Evolutionary conservation across 345 rosid genomes (phyloP).

Genomic region (Eucalyptus sp.): DNA sequence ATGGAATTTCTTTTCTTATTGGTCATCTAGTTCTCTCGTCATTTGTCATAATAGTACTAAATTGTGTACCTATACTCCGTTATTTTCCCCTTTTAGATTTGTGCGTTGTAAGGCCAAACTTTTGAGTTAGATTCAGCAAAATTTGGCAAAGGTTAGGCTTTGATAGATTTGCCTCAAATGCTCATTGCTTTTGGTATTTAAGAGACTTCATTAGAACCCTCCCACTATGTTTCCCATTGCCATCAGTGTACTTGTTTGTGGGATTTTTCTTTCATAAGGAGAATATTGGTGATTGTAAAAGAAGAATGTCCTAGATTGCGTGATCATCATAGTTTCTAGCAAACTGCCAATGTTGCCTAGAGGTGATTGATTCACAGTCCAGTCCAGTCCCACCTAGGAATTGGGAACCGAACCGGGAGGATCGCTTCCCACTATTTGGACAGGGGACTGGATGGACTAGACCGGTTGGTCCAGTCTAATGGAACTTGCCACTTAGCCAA

Average conservation of each 20-base stretch:
- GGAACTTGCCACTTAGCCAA: no score
- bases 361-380: accelerated
- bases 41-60: neutral
- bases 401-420: accelerated
- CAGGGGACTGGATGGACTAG: accelerated
- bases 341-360: accelerated
- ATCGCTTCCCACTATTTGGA: no score
- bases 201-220: neutral
- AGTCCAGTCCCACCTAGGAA: accelerated
- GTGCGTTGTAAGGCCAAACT: neutral
- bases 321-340: accelerated
- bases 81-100: neutral
- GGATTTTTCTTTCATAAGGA: neutral
- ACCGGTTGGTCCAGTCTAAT: accelerated
- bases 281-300: neutral
- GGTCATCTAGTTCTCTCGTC: no score
- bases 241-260: neutral
- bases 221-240: neutral
- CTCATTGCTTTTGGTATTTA: neutral
- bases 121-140: neutral
- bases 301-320: neutral
- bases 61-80: neutral
- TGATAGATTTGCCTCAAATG: neutral
- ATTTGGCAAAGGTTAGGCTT: neutral
- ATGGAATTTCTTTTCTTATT: neutral